Percentiles rank a stretch among this genome's conserved stretches.
Evolutionary conservation across 2,329 filamentous ascomycete genomes (phyloP).

Genomic region (Monosporascus cannonballus): DNA sequence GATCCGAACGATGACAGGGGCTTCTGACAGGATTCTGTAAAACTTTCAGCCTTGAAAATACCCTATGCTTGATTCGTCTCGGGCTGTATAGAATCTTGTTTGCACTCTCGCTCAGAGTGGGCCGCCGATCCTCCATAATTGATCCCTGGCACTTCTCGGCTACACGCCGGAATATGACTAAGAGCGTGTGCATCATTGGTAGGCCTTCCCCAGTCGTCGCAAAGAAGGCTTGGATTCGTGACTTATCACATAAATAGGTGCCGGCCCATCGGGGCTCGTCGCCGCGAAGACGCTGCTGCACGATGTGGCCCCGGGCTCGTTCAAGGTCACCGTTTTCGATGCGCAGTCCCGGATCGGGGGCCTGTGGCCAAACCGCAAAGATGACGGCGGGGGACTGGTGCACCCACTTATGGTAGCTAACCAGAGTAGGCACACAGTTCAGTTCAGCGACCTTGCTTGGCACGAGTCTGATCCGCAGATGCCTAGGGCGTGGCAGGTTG

Average conservation of each 20-base stretch:
- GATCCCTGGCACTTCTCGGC: slow-evolving; percentile 29
- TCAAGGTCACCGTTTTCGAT: slow-evolving; percentile 67
- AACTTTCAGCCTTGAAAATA: too few species aligned
- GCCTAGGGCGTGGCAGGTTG: slow-evolving; percentile 71
- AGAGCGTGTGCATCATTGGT: slow-evolving; percentile 49
- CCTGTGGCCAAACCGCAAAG: slow-evolving; percentile 60
- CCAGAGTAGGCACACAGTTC: slow-evolving; percentile 70
- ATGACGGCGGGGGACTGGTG: slow-evolving; percentile 45
- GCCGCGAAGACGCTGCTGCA: slow-evolving; percentile 68
- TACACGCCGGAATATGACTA: slow-evolving; percentile 28
- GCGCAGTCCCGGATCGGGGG: slow-evolving; percentile 61
- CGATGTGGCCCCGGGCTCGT: slow-evolving; percentile 46
- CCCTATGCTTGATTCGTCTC: too few species aligned
- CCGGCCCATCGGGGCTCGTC: slow-evolving; percentile 62
- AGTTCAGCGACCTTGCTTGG: slow-evolving; percentile 70
- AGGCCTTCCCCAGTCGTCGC: slow-evolving; percentile 7
- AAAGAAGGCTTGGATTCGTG: background rate
- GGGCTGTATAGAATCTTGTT: too few species aligned
- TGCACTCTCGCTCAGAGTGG: too few species aligned
- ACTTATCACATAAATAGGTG: slow-evolving; percentile 39
- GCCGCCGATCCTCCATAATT: slow-evolving; percentile 22
- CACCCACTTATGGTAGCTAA: slow-evolving; percentile 68
- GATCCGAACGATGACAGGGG: too few species aligned
- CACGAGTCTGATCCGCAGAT: slow-evolving; percentile 54
- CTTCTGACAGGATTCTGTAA: too few species aligned